Conservation (phyloP, 371 early-diverging fungal species). For the Lichtheimia corymbifera region DNA sequence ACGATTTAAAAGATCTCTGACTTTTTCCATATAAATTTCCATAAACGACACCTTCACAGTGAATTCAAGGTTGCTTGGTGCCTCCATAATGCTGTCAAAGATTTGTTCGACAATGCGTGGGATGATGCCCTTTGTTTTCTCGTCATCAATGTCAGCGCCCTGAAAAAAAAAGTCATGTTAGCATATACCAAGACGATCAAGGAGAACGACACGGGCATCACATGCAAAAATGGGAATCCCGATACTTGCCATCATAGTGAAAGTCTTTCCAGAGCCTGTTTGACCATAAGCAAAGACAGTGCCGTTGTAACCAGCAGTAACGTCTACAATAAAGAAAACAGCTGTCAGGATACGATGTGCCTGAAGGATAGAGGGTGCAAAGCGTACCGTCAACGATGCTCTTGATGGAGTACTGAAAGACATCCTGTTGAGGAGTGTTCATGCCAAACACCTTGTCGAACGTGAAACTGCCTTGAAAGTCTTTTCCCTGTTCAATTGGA, state of each 20-base stretch:
- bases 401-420: slow-evolving; percentile 88
- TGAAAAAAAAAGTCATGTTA: slow-evolving; percentile 62
- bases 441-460: slow-evolving; percentile 91
- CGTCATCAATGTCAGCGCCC: slow-evolving; percentile 91
- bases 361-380: neutral
- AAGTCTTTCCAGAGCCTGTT: slow-evolving; percentile 97
- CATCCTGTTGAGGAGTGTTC: slow-evolving; percentile 75
- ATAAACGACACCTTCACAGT: slow-evolving; percentile 92
- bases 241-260: slow-evolving; percentile 92
- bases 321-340: slow-evolving; percentile 32
- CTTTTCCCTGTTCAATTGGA: slow-evolving; percentile 67
- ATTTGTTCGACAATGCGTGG: slow-evolving; percentile 91
- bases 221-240: neutral
- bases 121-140: slow-evolving; percentile 88
- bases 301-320: slow-evolving; percentile 87
- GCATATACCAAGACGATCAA: neutral
- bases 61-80: slow-evolving; percentile 85
- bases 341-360: no score
- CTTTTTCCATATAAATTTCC: slow-evolving; percentile 99
- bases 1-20: slow-evolving; percentile 93
- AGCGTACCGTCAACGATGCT: slow-evolving; percentile 85
- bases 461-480: slow-evolving; percentile 80
- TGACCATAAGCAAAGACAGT: slow-evolving; percentile 98
- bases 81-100: slow-evolving; percentile 79
- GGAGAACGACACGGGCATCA: neutral